A percentile compares a stretch with the other conserved stretches of the same genome.
phyloP scores from a whole-genome alignment of 2,329 filamentous ascomycete genomes.

The Lachnellula subtilissima region DNA sequence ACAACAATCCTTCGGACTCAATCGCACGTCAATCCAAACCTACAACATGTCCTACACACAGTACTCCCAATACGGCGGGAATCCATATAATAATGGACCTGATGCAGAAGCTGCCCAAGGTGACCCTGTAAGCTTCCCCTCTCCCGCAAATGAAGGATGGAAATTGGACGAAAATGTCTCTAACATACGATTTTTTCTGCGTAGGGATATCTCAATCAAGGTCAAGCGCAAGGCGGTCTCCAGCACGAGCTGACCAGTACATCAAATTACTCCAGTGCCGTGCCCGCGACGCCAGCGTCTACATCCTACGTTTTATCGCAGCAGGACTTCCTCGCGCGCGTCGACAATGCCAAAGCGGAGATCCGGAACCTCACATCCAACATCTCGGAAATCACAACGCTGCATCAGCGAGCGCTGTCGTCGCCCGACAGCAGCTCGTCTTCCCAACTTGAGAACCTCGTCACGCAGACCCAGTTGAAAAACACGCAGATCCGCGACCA shows the following conservation, averaged over 20 bases:
- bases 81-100: slow-evolving; percentile 57
- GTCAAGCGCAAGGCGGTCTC: slow-evolving; percentile 6
- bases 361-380: slow-evolving; percentile 63
- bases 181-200: background rate
- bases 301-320: slow-evolving; percentile 47
- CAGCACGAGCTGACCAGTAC: slow-evolving; percentile 24
- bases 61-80: slow-evolving; percentile 49
- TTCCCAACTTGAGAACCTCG: slow-evolving; percentile 54
- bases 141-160: background rate
- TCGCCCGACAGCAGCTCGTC: slow-evolving; percentile 54
- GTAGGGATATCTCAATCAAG: slow-evolving; percentile 15
- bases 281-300: slow-evolving; percentile 20
- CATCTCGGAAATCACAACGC: slow-evolving; percentile 61
- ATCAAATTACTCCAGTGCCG: slow-evolving; percentile 26
- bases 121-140: slow-evolving; percentile 15
- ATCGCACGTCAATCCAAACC: slow-evolving; percentile 21
- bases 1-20: slow-evolving; percentile 1
- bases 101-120: slow-evolving; percentile 35
- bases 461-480: slow-evolving; percentile 65
- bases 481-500: slow-evolving; percentile 75
- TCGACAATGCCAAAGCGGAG: slow-evolving; percentile 61
- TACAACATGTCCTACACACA: slow-evolving; percentile 57
- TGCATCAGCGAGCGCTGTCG: slow-evolving; percentile 68
- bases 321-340: slow-evolving; percentile 63
- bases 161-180: slow-evolving; percentile 5